Conservation (phyloP, 2,329 filamentous ascomycete species). For the Fusarium sulawesiense region DNA sequence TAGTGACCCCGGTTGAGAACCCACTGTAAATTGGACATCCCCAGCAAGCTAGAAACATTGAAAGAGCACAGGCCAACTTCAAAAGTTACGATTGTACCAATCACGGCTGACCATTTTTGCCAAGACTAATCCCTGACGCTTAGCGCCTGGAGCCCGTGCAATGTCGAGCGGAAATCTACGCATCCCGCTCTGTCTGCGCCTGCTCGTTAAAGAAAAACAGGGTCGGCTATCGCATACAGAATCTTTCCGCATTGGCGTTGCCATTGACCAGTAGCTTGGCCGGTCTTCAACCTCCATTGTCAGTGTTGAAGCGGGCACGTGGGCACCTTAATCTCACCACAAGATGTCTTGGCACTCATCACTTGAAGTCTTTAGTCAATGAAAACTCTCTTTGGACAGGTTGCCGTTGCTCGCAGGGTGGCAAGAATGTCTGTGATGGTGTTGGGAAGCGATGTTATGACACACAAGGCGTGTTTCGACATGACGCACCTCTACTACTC, state of each 20-base stretch:
- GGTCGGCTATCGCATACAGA: not conserved
- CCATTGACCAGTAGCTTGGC: not conserved
- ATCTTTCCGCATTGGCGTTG: not conserved
- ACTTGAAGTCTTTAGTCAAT: not conserved
- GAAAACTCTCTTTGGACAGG: not conserved
- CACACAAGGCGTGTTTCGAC: not conserved
- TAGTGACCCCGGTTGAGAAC: not conserved
- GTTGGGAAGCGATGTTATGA: not conserved
- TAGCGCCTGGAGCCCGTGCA: not conserved
- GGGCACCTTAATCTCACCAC: not conserved
- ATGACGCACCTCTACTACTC: not conserved
- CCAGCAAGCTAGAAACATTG: not conserved
- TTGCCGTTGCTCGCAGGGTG: not conserved
- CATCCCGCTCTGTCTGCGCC: not conserved
- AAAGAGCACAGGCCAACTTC: not conserved
- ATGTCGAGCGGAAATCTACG: not conserved
- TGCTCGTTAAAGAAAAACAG: not conserved
- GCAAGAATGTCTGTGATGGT: not conserved
- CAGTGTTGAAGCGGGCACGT: not conserved
- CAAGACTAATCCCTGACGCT: not conserved
- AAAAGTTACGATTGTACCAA: slow-evolving; percentile 5
- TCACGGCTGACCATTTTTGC: not conserved
- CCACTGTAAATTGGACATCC: not conserved
- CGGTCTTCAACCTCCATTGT: not conserved
- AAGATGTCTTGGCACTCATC: not conserved